Evolutionary conservation across 129 eudicot species (phyloP).

Genomic region (Flaveria linearis): DNA sequence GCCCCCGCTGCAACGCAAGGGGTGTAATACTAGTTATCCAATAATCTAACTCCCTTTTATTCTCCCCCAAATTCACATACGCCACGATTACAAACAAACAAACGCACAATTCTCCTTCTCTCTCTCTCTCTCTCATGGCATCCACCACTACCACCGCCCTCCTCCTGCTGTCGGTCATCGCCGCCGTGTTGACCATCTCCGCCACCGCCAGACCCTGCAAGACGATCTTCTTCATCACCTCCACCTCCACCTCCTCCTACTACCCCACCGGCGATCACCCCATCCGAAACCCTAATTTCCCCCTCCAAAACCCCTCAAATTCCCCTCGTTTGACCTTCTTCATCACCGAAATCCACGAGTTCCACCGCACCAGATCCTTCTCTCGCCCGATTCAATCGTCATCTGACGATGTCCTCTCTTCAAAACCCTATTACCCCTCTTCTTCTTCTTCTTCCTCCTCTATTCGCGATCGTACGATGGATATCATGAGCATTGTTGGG

Average conservation of each 20-base stretch:
- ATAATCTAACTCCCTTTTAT: conserved; percentile 7
- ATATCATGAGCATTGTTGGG: conserved; percentile 79
- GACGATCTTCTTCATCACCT: conserved; percentile 75
- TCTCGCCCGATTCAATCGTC: conserved; percentile 27
- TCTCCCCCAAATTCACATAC: conserved; percentile 20
- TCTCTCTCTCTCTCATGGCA: conserved; percentile 48
- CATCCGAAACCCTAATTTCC: conserved; percentile 35
- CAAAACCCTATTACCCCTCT: conserved; percentile 32
- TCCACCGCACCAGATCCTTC: conserved; percentile 36
- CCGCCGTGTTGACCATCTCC: conserved; percentile 48
- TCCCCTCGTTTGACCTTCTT: conserved; percentile 45
- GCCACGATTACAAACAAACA: neutral
- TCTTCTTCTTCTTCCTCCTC: conserved; percentile 31
- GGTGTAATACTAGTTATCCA: no score
- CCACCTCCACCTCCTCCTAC: conserved; percentile 47
- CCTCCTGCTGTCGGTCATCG: conserved; percentile 42
- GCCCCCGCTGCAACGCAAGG: no score
- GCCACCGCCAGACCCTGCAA: conserved; percentile 87
- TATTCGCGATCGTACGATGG: conserved; percentile 61
- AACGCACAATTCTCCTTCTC: neutral
- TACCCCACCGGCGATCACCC: conserved; percentile 33
- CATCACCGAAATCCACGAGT: conserved; percentile 47
- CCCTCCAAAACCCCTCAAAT: conserved; percentile 43
- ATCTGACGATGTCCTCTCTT: conserved; percentile 3
- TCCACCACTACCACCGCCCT: conserved; percentile 19